Evolutionary conservation across 371 early-diverging fungal species (phyloP), one percentile per base, ranked within the genome.

Genomic region (Coemansia sp.): DNA sequence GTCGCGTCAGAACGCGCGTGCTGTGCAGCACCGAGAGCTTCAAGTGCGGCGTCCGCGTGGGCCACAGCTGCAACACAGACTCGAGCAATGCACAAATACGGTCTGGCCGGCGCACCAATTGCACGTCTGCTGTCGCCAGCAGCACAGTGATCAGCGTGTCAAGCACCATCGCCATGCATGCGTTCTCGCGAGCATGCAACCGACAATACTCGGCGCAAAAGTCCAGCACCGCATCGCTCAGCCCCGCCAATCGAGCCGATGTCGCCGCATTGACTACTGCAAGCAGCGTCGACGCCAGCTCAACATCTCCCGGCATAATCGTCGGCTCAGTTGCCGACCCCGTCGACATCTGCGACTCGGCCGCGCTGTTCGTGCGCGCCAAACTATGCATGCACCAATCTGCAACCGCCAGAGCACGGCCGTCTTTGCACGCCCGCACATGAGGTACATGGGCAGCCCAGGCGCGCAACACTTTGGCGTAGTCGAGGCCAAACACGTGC

Each of bases 401-500:
- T 9, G 63, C 63, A 13, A 73, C 58, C 6, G 63, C 65, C 26
- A 56, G 48, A 2, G 69, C 67, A 2, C 65, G 65, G 8, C 53
- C 15, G 3, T 62, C 74, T 26, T 63, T 69, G 55, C 77, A 77
- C 19, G 49, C 39, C 13, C 58, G 59, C 57, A 77, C 63, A 53
- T 77, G 77, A n/a, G 69, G 73, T 36, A 57, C 52, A 17, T 77
- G 77, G 1, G 61, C 49, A 2, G 74, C 69, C 77, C 77, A 77
- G 13, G 74, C 77, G 17, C 74, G 58, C 15, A 77, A 57, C 2
- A 57, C 65, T 39, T 77, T 77, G 44, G 69, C 63, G 52, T 66
- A 77, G 41, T 77, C 77, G 17, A 66, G 52, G 3, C 66, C 73
- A 54, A 69, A 48, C 32, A 77, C 74, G 13, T 54, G 41, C 4